Conservation (phyloP, 2,329 filamentous ascomycete genomes). For the Neonectria coccinea region DNA sequence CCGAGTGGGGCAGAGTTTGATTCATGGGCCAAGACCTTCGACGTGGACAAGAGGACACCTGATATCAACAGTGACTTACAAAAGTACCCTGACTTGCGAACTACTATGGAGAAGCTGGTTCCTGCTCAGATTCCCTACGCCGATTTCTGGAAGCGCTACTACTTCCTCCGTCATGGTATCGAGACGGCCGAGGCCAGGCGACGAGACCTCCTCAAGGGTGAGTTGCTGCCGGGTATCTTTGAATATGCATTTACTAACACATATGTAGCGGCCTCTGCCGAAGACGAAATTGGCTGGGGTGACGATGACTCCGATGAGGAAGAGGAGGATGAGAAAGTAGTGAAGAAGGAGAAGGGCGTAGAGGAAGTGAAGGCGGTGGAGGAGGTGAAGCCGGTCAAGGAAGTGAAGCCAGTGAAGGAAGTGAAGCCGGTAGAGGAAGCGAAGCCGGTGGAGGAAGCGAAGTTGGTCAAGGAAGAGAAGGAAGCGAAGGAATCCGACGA, state of each 20-base stretch:
- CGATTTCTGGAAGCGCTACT: conserved; percentile 94
- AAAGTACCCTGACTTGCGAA: conserved; percentile 85
- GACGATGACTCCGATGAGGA: conserved; percentile 77
- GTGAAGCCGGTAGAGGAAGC: conserved; percentile 16
- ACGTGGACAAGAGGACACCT: conserved; percentile 85
- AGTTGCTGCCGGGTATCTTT: conserved; percentile 42
- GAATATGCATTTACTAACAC: conserved; percentile 27
- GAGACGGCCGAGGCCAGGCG: conserved; percentile 92
- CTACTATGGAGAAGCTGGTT: conserved; percentile 96
- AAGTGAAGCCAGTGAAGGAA: conserved; percentile 18
- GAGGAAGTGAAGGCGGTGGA: not conserved
- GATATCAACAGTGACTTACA: conserved; percentile 85
- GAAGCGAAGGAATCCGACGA: conserved; percentile 77
- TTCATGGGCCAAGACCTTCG: conserved; percentile 78
- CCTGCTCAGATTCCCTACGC: conserved; percentile 90
- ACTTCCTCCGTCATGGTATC: conserved; percentile 91
- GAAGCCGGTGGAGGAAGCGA: not conserved
- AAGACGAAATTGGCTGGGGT: conserved; percentile 78
- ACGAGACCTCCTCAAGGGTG: conserved; percentile 91
- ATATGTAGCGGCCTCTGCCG: conserved; percentile 70
- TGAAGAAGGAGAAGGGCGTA: not conserved
- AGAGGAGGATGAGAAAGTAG: conserved; percentile 27
- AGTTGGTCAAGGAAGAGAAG: conserved; percentile 71
- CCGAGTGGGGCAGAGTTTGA: conserved; percentile 81
- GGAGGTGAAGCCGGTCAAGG: not conserved